Evolutionary conservation across 2,329 filamentous ascomycete species (phyloP), one percentile per base, ranked within the genome.

Genomic region (Aspergillus sergii): DNA sequence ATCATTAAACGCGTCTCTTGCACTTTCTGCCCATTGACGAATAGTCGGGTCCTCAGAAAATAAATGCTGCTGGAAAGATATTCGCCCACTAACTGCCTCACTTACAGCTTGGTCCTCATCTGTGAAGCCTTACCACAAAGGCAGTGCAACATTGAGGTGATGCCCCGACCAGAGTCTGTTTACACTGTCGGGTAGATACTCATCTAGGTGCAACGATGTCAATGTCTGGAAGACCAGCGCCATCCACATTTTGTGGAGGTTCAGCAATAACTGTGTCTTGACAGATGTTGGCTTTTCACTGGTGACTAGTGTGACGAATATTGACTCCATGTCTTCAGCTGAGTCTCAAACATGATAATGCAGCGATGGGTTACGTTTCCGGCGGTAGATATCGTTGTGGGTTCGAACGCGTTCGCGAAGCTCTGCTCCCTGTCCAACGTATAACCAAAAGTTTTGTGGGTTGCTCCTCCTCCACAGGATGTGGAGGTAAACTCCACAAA

Each of bases 281-380:
- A 9, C 12, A 10, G 21, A 46, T 8, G 28, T 36, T 4, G 46
- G 32, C 4, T n/a, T n/a, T 14, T 55, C 26, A 16, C 23, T 19
- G 6, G 14, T 45, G 26, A 43, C 60, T 2, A 65, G 60, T 16
- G 32, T 67, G 12, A 67, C 60, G 46, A 67, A 65, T 4, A 55
- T n/a, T 12, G 65, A 63, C 4, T 62, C 21, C 8, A 62, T 63
- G 11, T 65, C 45, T 5, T 41, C 43, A 14, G 14, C 28, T 11
- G 63, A 61, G n/a, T 61, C 45, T 60, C 65, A 67, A 12, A 62
- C 48, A 21, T 60, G 41, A 23, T 65, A 63, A 48, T 67, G 60
- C 16, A 65, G 51, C 14, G 54, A 62, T 7, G 36, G 43, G 39
- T 59, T 30, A 10, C 45, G 23, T 10, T 56, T 14, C 6, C 54